These are phyloP conservation scores for Dictyostelium discoideum DNA, from an alignment of 78 protist genomes.

Conservation along the genomic window dicty_2.7 NC_007090.3:2926501-2927000, in stretches of 20 bases:
- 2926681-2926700: neutral
- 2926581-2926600: neutral
- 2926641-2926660: slow-evolving; percentile 45
- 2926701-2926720: neutral
- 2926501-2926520: neutral
- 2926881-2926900: slow-evolving; percentile 1
- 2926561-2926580: neutral
- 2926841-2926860: slow-evolving; percentile 10
- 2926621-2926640: slow-evolving; percentile 3
- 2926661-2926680: neutral
- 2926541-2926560: neutral
- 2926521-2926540: neutral
- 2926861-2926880: neutral
- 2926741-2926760: neutral
- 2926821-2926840: neutral
- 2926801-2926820: neutral
- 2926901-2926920: neutral
- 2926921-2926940: neutral
- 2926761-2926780: neutral
- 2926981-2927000: too few relatives aligned
- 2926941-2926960: neutral
- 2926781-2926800: neutral
- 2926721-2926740: neutral
- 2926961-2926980: neutral
- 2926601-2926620: neutral